Percentiles rank a stretch among this genome's conserved stretches.
Evolutionary conservation across 306 rosid genomes (phyloP).

Genomic region (Quercus parvula): DNA sequence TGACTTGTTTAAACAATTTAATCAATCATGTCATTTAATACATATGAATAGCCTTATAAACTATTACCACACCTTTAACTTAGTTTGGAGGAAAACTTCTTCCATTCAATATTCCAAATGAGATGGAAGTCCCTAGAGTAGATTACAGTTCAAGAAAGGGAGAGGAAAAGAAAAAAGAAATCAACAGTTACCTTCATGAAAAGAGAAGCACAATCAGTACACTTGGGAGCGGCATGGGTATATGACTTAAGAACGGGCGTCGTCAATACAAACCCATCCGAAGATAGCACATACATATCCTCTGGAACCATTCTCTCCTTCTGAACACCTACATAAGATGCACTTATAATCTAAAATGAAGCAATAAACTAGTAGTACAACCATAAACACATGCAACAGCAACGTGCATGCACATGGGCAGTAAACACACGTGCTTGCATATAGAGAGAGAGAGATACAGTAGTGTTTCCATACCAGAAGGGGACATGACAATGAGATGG

Average conservation of each 20-base stretch:
- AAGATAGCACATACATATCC: constrained; percentile 82
- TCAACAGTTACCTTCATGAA: constrained; percentile 67
- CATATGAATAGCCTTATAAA: no score
- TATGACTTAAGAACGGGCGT: constrained; percentile 79
- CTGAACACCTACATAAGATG: constrained; percentile 70
- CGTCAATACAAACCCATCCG: constrained; percentile 57
- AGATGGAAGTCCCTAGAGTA: no score
- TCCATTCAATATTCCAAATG: no score
- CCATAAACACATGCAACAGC: no score
- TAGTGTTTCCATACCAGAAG: constrained; percentile 54
- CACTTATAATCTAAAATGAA: constrained; percentile 3
- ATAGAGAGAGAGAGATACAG: background rate
- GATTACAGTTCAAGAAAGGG: no score
- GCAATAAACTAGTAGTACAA: no score
- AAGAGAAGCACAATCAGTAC: constrained; percentile 84
- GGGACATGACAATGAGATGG: constrained; percentile 78
- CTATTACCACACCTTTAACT: no score
- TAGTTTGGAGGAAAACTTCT: no score
- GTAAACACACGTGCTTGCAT: no score
- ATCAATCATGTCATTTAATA: no score
- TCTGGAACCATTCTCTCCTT: constrained; percentile 93
- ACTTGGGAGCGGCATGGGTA: constrained; percentile 89
- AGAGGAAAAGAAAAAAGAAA: background rate
- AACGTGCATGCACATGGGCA: no score
- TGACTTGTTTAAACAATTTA: no score